Evolutionary conservation across 2,329 filamentous ascomycete species (phyloP).

Genomic region (Aspergillus candidus): DNA sequence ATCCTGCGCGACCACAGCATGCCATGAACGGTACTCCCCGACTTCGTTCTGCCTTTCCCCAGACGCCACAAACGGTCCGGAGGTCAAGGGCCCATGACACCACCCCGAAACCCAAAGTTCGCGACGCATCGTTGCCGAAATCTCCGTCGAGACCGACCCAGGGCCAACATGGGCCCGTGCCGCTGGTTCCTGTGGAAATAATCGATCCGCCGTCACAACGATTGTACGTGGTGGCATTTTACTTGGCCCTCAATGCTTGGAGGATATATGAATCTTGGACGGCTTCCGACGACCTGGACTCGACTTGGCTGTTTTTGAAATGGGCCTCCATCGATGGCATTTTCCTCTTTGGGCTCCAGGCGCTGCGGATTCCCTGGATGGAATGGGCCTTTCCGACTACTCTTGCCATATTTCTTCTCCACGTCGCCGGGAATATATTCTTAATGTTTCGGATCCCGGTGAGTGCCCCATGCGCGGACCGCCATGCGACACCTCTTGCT

Average conservation of each 20-base stretch:
- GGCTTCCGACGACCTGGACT: constrained; percentile 74
- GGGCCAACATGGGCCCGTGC: constrained; percentile 33
- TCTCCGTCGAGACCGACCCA: constrained; percentile 19
- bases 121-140: constrained; percentile 19
- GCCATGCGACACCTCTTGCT: constrained; percentile 6
- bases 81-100: constrained; percentile 29
- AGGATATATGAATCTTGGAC: constrained; percentile 80
- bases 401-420: constrained; percentile 62
- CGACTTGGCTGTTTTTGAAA: constrained; percentile 87
- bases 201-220: constrained; percentile 89
- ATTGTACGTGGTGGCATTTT: constrained; percentile 77
- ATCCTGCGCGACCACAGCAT: constrained; percentile 42
- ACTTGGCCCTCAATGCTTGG: constrained; percentile 70
- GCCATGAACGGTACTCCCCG: constrained; percentile 80
- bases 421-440: constrained; percentile 71
- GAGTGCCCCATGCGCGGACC: constrained; percentile 28
- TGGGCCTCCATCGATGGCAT: constrained; percentile 83
- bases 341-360: constrained; percentile 81
- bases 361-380: constrained; percentile 90
- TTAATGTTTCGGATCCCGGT: constrained; percentile 89
- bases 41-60: constrained; percentile 74
- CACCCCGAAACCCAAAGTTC: constrained; percentile 19
- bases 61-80: constrained; percentile 57
- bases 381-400: constrained; percentile 77
- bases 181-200: constrained; percentile 72